Conservation (phyloP, 148 eudicot genomes). For the Linanthus parryae region DNA sequence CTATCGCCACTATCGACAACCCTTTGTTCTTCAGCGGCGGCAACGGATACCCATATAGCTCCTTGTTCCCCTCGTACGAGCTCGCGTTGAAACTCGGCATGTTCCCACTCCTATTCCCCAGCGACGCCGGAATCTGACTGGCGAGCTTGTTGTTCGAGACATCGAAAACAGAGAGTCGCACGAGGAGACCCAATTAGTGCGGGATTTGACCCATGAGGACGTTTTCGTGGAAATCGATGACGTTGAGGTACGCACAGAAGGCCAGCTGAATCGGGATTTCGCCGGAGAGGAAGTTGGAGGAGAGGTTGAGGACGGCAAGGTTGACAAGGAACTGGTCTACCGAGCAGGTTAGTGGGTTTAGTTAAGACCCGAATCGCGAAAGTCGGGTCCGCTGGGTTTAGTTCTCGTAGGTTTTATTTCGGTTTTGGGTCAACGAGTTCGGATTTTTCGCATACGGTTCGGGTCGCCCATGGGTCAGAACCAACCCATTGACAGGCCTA, state of each 20-base stretch:
- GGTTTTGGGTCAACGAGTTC: too few species aligned
- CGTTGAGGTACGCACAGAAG: constrained; percentile 55
- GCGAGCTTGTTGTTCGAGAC: constrained; percentile 36
- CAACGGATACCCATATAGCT: constrained; percentile 46
- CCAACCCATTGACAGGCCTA: too few species aligned
- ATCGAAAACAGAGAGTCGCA: constrained; percentile 35
- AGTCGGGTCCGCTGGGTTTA: too few species aligned
- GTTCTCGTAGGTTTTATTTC: too few species aligned
- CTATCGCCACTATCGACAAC: constrained; percentile 40
- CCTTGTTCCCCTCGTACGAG: constrained; percentile 47
- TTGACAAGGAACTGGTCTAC: constrained; percentile 41
- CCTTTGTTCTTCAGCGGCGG: constrained; percentile 28
- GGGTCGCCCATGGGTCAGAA: too few species aligned
- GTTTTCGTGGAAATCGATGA: constrained; percentile 45
- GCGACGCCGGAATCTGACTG: constrained; percentile 40
- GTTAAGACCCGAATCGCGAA: too few species aligned
- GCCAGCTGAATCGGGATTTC: constrained; percentile 34
- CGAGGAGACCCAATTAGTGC: constrained; percentile 31
- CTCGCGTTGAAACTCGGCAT: constrained; percentile 40
- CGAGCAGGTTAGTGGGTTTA: too few species aligned
- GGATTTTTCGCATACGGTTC: too few species aligned
- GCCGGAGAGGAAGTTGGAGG: constrained; percentile 36
- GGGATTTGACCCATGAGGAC: constrained; percentile 39
- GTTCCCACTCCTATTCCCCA: constrained; percentile 34
- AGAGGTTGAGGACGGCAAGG: constrained; percentile 53